Evolutionary conservation across 176 grass and related monocot genomes (phyloP), one percentile per base, ranked within the genome.

Genomic region (Juncus effusus): DNA sequence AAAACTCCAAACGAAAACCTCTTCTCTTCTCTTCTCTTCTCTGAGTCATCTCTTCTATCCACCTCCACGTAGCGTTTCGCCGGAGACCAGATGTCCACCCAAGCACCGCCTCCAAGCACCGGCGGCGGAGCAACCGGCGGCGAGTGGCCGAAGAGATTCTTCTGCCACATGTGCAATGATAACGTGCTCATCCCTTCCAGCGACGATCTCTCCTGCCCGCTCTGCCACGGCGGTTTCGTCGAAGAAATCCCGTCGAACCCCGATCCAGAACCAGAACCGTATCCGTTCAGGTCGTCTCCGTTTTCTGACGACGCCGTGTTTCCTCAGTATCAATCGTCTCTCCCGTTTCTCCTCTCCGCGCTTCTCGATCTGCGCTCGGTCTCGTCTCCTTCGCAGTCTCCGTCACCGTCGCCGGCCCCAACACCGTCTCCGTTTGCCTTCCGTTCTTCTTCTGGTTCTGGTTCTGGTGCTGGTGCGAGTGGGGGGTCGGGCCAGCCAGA

Each of bases 121-220:
- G 93, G 82, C 54, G 93, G 79, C 47, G 68, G 79, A 38, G 10
- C 14, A 15, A 55, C 71, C 65, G 54, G 49, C 9, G 58, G 37
- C 16, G 75, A 79, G 19, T 72, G 85, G 41, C 62, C 67, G 79
- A 91, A 97, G 72, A 84, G 84, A 10, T 97, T 71, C 74, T 97
- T 89, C 73, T 97, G 93, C 77, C 80, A 97, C 80, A 78, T 87
- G 72, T 97, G 93, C 80, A 81, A 92, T 67, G 85, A 78, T 79
- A 91, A 87, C 42, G 83, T 95, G 56, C 76, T 83, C 60, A 63
- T 97, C 36, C 42, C 86, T 8, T 81, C 76, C 36, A 76, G 69
- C 51, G 72, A 72, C 7, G 85, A 85, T 50, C 82, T 97, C 62
- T 69, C 77, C 51, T 97, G 93, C 70, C 88, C 93, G 41, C 77